These are phyloP conservation scores for Cucumis cinereus DNA, from an alignment of 306 rosid species.

Conservation along the genomic window DNA sequence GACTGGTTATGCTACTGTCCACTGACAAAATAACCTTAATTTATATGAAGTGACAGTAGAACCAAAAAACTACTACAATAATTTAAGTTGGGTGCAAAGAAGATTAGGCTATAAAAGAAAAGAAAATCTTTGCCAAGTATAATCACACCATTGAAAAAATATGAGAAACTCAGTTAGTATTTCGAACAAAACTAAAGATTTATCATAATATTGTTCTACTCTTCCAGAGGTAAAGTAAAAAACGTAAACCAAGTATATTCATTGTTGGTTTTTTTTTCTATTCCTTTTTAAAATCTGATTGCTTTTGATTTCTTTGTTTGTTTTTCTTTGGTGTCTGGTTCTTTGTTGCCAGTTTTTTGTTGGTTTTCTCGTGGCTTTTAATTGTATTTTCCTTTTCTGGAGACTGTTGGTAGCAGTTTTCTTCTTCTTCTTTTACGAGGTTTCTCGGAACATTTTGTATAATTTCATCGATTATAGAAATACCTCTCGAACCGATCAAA, in stretches of 20 bases:
- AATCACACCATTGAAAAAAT: not conserved
- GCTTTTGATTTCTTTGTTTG: too few species aligned
- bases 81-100: not conserved
- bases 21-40: constrained; percentile 62
- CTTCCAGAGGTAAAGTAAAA: not conserved
- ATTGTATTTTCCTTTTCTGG: not conserved
- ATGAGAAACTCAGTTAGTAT: not conserved
- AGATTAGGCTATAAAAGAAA: not conserved
- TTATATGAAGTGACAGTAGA: not conserved
- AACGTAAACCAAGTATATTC: not conserved
- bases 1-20: constrained; percentile 51
- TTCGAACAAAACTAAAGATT: not conserved
- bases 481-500: too few species aligned
- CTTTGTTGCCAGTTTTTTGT: too few species aligned
- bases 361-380: too few species aligned
- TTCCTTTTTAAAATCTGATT: too few species aligned
- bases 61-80: not conserved
- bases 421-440: not conserved
- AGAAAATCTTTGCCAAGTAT: not conserved
- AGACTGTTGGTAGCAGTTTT: not conserved
- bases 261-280: not conserved
- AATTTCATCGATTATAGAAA: too few species aligned
- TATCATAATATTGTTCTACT: not conserved
- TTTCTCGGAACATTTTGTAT: not conserved
- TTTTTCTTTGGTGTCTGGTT: too few species aligned